A percentile compares a stretch with the other conserved stretches of the same genome.
Conservation (phyloP, 768 basidiomycete species). For the Ramaria rubella region DNA sequence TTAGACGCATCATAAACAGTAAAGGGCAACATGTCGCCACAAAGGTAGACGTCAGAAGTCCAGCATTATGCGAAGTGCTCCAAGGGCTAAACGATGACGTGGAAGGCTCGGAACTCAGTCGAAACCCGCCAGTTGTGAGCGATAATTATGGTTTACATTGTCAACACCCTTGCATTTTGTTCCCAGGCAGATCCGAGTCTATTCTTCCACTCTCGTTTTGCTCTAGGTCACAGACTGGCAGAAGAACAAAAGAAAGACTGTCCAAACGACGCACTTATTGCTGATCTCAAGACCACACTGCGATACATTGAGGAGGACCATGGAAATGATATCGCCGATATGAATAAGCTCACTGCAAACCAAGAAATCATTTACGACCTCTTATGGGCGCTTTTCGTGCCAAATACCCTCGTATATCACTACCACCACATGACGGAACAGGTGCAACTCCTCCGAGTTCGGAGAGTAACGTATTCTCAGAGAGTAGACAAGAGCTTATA, state of each 20-base stretch:
- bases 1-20: constrained; percentile 20
- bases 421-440: constrained; percentile 14
- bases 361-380: constrained; percentile 23
- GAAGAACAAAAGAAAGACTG: constrained; percentile 14
- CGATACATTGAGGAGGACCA: constrained; percentile 17
- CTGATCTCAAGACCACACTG: constrained; percentile 17
- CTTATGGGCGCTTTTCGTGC: constrained; percentile 26
- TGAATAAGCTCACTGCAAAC: constrained; percentile 11
- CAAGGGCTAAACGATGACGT: constrained; percentile 16
- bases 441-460: constrained; percentile 11
- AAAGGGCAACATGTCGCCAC: constrained; percentile 16
- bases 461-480: not conserved
- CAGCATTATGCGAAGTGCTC: constrained; percentile 15
- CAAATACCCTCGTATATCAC: constrained; percentile 18
- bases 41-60: constrained; percentile 18
- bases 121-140: constrained; percentile 10
- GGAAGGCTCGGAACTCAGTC: constrained; percentile 6
- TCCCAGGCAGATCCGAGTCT: constrained; percentile 14
- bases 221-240: constrained; percentile 12
- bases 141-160: no score
- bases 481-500: constrained; percentile 4
- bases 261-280: constrained; percentile 12
- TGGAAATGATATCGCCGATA: constrained; percentile 11
- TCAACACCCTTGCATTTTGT: not conserved
- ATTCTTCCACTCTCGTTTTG: constrained; percentile 15